Evolutionary conservation across 2,329 filamentous ascomycete species (phyloP).

Genomic region (Venturia pyrina): DNA sequence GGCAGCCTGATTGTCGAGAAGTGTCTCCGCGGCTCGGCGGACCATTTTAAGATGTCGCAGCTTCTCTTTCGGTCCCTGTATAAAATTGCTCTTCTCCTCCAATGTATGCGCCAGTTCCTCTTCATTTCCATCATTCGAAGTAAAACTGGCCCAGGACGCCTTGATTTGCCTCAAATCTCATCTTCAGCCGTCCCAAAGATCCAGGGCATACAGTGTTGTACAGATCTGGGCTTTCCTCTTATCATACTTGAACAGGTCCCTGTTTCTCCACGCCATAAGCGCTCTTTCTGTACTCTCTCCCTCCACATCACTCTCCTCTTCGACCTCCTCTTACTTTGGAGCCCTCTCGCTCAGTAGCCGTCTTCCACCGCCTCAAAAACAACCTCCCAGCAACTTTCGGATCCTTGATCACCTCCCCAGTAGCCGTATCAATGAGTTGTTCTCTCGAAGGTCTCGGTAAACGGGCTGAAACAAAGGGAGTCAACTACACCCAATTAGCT

Average conservation of each 20-base stretch:
- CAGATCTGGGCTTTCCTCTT: background rate
- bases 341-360: background rate
- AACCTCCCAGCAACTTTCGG: constrained; percentile 1
- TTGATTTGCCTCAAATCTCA: background rate
- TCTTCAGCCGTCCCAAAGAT: background rate
- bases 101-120: no score
- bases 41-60: no score
- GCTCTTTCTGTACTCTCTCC: background rate
- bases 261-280: background rate
- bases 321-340: background rate
- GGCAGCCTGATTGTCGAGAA: no score
- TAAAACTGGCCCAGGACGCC: no score
- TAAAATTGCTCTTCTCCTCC: no score
- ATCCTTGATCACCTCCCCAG: constrained; percentile 4
- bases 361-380: constrained; percentile 12
- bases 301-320: background rate
- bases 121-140: no score
- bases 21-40: no score
- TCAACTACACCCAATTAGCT: constrained; percentile 46
- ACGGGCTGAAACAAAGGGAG: constrained; percentile 62
- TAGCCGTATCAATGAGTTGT: background rate
- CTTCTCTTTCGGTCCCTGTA: no score
- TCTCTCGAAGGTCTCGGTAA: constrained; percentile 25
- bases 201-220: background rate
- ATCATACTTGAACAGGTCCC: background rate